Base-by-base conservation (phyloP, 495 filamentous ascomycete genomes). In the Aspergillus mulundensis region DNA sequence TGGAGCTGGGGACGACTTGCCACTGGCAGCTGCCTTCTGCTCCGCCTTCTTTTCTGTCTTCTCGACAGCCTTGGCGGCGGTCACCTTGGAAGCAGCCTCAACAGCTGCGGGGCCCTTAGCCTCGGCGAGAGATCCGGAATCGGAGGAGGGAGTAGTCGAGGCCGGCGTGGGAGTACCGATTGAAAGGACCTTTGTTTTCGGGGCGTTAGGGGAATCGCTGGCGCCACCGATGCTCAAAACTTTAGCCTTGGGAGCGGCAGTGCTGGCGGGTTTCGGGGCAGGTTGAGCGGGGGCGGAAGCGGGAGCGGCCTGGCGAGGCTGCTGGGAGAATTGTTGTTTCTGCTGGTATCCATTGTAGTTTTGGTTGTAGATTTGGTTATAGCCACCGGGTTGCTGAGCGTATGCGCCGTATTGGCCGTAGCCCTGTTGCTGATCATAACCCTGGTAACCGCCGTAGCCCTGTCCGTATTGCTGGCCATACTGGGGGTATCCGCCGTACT, bases 31-130 rank as follows among this genome's bases (percentile, higher is more conserved):
- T 23, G 75, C 73, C 61, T 76, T 76, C 16, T 58, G 38, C 12
- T 76, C 66, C 20, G 74, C 65, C 61, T 75, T 71, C 69, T 90
- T 88, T 30, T 86, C 80, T 0, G 85, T 81, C 72, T 90, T 91
- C 30, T 93, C 85, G 32, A 95, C 87, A 1, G 89, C 84, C 76
- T 94, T 95, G 49, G 80, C 73, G 20, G 92, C 90, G 10, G 89
- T 80, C 15, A 88, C 84, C 70, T 95, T 95, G 20, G 81, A 71
- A 65, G 79, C 82, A 23, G 74, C 76, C 43, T 78, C 71, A 5
- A 71, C 74, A 23, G 77, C 73, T 2, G 83, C 77, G 39, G 71
- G 19, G 8, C 73, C 75, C 69, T 72, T 75, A 36, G 83, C 84
- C 14, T 82, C 81, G 56, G 84, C 81, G 25, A 80, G 72, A 45